These are phyloP conservation scores for Collariella sp. DNA, from an alignment of 495 filamentous ascomycete genomes.

Conservation along the genomic window DNA sequence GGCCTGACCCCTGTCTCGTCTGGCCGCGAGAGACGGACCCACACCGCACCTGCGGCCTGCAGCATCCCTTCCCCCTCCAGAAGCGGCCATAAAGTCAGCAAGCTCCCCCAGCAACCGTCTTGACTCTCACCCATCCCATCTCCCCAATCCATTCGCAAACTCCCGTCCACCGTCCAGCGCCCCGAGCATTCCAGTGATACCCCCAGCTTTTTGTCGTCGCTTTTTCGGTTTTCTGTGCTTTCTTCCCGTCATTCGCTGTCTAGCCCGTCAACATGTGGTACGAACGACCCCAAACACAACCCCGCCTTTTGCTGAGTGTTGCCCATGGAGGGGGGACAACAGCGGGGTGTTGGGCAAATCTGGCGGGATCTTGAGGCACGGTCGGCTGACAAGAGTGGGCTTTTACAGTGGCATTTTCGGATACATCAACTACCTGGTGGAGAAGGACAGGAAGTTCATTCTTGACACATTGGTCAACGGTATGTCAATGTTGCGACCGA, in stretches of 20 bases:
- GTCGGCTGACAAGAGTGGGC: conserved; percentile 1
- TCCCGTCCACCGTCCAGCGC: not conserved
- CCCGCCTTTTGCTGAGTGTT: conserved; percentile 8
- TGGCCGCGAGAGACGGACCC: conserved; percentile 3
- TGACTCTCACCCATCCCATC: conserved; percentile 8
- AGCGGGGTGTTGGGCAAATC: not conserved
- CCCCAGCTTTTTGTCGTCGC: conserved; percentile 3
- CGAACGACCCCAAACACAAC: conserved; percentile 11
- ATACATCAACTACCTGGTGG: conserved; percentile 87
- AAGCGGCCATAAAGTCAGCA: conserved; percentile 18
- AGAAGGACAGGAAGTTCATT: conserved; percentile 93
- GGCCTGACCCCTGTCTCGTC: conserved; percentile 7
- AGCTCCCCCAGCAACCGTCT: conserved; percentile 13
- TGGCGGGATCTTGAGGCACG: not conserved
- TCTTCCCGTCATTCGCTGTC: conserved; percentile 19
- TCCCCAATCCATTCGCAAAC: not conserved
- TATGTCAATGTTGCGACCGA: conserved; percentile 24
- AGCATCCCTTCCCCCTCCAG: conserved; percentile 10
- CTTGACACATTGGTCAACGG: conserved; percentile 94
- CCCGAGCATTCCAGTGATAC: conserved; percentile 2
- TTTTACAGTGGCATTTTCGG: conserved; percentile 86
- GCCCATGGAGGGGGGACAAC: not conserved
- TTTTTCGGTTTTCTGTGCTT: conserved; percentile 1
- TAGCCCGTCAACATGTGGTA: conserved; percentile 31
- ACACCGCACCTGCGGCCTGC: conserved; percentile 11